Percentiles rank a stretch among this genome's conserved stretches.
Evolutionary conservation across 139 green algal species (phyloP).

Genomic region (Mesotaenium endlicherianum): DNA sequence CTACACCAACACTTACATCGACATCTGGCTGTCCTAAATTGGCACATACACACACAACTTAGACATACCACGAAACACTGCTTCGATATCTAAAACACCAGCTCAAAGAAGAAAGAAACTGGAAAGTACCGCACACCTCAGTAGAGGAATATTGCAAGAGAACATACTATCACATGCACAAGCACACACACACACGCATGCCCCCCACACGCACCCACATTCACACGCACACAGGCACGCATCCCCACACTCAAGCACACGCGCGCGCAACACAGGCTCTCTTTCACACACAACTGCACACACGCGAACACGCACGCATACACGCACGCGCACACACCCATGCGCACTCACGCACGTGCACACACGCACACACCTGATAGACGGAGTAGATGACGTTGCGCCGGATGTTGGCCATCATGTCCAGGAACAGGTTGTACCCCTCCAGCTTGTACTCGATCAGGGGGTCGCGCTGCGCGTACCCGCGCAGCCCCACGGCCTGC

Average conservation of each 20-base stretch:
- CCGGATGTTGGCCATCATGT: conserved; percentile 85
- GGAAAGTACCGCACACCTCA: background rate
- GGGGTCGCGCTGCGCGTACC: conserved; percentile 86
- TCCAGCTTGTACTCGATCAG: conserved; percentile 99
- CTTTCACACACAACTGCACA: too few species aligned
- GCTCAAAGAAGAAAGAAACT: background rate
- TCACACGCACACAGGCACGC: background rate
- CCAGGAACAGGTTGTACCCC: conserved; percentile 84
- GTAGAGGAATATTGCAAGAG: background rate
- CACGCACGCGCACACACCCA: background rate
- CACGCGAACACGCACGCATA: too few species aligned
- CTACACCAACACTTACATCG: too few species aligned
- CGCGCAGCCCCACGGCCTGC: conserved; percentile 87
- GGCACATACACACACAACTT: too few species aligned
- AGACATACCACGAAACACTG: too few species aligned
- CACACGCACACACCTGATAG: conserved; percentile 69
- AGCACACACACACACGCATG: background rate
- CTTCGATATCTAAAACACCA: background rate
- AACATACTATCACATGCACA: background rate
- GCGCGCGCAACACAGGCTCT: too few species aligned
- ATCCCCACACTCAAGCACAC: background rate
- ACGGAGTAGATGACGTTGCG: conserved; percentile 98
- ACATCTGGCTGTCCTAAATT: too few species aligned
- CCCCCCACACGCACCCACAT: conserved; percentile 1
- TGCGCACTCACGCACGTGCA: background rate